These are phyloP conservation scores for Ricinus communis DNA, from an alignment of 345 rosid species.

Conservation along the genomic window DNA sequence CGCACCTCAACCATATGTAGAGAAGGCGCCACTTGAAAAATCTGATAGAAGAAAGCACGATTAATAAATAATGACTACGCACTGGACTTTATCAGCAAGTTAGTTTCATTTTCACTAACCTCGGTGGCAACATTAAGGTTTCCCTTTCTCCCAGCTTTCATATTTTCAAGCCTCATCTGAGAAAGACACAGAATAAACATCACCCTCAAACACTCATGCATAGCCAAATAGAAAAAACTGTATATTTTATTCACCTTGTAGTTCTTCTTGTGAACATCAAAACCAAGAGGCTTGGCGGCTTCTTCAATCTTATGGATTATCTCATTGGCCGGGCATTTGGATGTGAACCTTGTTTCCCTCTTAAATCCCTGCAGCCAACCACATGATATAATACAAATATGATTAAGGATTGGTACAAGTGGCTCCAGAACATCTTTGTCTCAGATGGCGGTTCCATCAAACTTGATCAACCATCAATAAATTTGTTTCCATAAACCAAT, in stretches of 20 bases:
- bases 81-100: not conserved
- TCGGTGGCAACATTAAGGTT: slow-evolving; percentile 85
- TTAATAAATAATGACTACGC: not conserved
- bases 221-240: not conserved
- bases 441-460: no score
- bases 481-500: not conserved
- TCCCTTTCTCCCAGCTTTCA: slow-evolving; percentile 92
- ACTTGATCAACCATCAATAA: no score
- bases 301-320: slow-evolving; percentile 80
- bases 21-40: slow-evolving; percentile 95
- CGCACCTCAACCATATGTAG: slow-evolving; percentile 93
- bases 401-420: not conserved
- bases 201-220: not conserved
- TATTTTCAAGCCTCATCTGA: slow-evolving; percentile 88
- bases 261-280: slow-evolving; percentile 84
- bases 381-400: not conserved
- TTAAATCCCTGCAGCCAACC: slow-evolving; percentile 56
- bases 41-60: slow-evolving; percentile 35
- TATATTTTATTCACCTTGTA: slow-evolving; percentile 58
- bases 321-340: slow-evolving; percentile 78
- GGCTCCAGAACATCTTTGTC: no score
- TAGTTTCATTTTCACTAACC: slow-evolving; percentile 40
- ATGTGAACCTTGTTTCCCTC: slow-evolving; percentile 89
- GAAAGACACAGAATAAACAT: slow-evolving; percentile 10
- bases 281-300: slow-evolving; percentile 94